phyloP scores from a whole-genome alignment of 345 rosid genomes.

The Populus ilicifolia region DNA sequence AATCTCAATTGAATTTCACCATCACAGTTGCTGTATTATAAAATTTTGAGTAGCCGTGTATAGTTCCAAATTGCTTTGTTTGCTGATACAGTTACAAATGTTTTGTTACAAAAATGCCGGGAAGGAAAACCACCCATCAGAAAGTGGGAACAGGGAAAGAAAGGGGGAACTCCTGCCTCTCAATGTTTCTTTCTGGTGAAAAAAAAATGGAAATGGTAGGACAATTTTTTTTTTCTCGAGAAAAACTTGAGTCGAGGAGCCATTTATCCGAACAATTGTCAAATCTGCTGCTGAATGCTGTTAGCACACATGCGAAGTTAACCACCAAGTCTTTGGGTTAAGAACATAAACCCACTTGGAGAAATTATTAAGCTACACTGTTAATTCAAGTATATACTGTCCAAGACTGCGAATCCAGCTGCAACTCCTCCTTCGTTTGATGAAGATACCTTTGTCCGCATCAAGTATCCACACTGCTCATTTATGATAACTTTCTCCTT shows the following conservation, averaged over 20 bases:
- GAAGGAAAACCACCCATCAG: not conserved
- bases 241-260: not conserved
- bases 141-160: not conserved
- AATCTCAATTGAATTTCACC: not conserved
- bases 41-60: not conserved
- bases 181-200: not conserved
- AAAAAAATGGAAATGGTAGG: not conserved
- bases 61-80: not conserved
- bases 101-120: not conserved
- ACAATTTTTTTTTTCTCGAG: not conserved
- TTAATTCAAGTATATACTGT: conserved; percentile 78
- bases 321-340: not conserved
- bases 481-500: conserved; percentile 73
- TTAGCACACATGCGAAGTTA: not conserved
- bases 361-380: conserved; percentile 8
- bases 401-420: conserved; percentile 90
- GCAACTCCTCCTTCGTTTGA: conserved; percentile 97
- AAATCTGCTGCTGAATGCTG: not conserved
- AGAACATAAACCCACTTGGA: not conserved
- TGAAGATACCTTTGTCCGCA: conserved; percentile 83
- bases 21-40: not conserved
- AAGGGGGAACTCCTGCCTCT: conserved; percentile 1
- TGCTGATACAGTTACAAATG: not conserved
- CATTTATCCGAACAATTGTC: not conserved
- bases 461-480: conserved; percentile 74